These are phyloP conservation scores for Xylariaceae sp. DNA, from an alignment of 2,329 filamentous ascomycete species.

Conservation along the genomic window DNA sequence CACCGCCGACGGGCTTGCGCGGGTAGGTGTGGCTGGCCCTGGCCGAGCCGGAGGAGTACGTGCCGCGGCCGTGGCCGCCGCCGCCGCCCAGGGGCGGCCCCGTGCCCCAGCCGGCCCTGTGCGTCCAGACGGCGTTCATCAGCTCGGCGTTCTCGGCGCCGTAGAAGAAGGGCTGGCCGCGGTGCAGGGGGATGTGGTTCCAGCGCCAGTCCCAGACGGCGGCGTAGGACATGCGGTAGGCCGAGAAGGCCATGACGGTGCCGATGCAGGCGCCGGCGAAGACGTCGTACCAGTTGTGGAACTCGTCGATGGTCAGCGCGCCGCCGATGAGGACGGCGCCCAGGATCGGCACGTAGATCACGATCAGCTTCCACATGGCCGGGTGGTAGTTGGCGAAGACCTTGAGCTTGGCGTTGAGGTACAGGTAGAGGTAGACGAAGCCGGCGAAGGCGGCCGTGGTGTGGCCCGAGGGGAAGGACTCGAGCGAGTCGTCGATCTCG, in stretches of 20 bases:
- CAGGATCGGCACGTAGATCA: slow-evolving; percentile 57
- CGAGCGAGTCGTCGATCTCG: slow-evolving; percentile 61
- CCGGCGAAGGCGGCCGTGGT: slow-evolving; percentile 66
- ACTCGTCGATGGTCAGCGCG: slow-evolving; percentile 64
- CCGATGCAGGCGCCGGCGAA: slow-evolving; percentile 59
- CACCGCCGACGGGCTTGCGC: slow-evolving; percentile 17
- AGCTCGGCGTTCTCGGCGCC: slow-evolving; percentile 36
- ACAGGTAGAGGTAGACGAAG: slow-evolving; percentile 63
- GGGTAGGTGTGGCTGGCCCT: slow-evolving; percentile 7
- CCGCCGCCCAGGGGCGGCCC: slow-evolving; percentile 28
- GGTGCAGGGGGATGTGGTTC: slow-evolving; percentile 57
- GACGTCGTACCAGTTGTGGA: slow-evolving; percentile 71
- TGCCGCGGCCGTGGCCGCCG: slow-evolving; percentile 4
- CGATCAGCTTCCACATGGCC: slow-evolving; percentile 64
- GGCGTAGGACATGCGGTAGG: slow-evolving; percentile 62
- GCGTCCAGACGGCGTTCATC: slow-evolving; percentile 48
- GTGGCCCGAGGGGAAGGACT: slow-evolving; percentile 68
- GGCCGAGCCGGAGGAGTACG: not conserved
- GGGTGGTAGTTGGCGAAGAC: slow-evolving; percentile 66
- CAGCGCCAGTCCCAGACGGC: slow-evolving; percentile 60
- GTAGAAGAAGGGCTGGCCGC: slow-evolving; percentile 48
- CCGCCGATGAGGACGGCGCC: slow-evolving; percentile 62
- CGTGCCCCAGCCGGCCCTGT: slow-evolving; percentile 53
- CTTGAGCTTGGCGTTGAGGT: slow-evolving; percentile 74
- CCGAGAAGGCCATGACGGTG: slow-evolving; percentile 54